A percentile compares a stretch with the other conserved stretches of the same genome.
These are phyloP conservation scores for Trametes hirsuta DNA, from an alignment of 1,284 basidiomycete genomes.

Conservation along the genomic window DNA sequence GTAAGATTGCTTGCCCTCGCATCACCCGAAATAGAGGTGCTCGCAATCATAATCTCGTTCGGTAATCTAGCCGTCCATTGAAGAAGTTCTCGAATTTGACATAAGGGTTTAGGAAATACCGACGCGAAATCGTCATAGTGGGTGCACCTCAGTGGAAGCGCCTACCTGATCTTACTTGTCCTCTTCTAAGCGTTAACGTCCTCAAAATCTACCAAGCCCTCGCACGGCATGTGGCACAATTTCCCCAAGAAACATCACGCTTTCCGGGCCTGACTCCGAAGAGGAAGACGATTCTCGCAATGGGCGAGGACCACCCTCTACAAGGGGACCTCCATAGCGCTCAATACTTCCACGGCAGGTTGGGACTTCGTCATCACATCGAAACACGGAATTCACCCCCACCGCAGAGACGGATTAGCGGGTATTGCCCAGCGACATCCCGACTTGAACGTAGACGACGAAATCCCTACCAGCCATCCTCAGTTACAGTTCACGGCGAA, in stretches of 20 bases:
- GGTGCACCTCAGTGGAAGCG: slow-evolving; percentile 25
- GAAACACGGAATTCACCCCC: background rate
- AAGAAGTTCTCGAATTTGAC: background rate
- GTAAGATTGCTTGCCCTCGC: slow-evolving; percentile 66
- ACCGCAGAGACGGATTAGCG: slow-evolving; percentile 76
- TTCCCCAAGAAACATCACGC: slow-evolving; percentile 57
- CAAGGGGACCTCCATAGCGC: slow-evolving; percentile 80
- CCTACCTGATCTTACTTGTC: background rate
- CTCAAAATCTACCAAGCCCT: slow-evolving; percentile 80
- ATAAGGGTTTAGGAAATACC: slow-evolving; percentile 60
- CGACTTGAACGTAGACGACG: slow-evolving; percentile 58
- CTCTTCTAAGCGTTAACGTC: slow-evolving; percentile 63
- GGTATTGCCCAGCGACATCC: slow-evolving; percentile 76
- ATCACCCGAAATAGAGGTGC: slow-evolving; percentile 77
- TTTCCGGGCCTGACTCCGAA: slow-evolving; percentile 62
- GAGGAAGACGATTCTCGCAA: slow-evolving; percentile 63
- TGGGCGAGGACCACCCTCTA: slow-evolving; percentile 75
- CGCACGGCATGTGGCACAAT: slow-evolving; percentile 60
- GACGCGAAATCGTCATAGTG: slow-evolving; percentile 65
- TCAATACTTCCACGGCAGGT: slow-evolving; percentile 86
- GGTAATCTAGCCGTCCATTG: slow-evolving; percentile 49
- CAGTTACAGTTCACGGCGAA: slow-evolving; percentile 54
- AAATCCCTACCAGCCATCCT: slow-evolving; percentile 40
- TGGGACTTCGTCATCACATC: slow-evolving; percentile 15
- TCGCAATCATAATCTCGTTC: slow-evolving; percentile 79